Base-by-base conservation (phyloP, 495 filamentous ascomycete genomes). In the Xylaria sp. region DNA sequence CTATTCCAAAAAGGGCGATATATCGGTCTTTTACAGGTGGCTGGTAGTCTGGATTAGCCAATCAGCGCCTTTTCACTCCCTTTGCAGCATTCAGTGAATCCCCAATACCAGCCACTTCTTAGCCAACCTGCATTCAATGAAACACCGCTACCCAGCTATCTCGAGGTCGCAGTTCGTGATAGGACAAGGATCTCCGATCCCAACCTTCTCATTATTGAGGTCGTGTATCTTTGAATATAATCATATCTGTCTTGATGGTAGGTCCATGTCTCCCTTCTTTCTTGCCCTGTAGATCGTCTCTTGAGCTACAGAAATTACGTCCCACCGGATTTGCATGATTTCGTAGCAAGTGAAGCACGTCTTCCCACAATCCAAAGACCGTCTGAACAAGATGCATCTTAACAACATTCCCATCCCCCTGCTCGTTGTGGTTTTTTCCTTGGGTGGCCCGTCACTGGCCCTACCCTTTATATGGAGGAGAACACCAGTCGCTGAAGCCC, bases 131-230 rank as follows among this genome's bases (percentile, higher is more conserved):
- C 33, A 41, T 37, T 59, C 15, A 59, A 59, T 59, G 46, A 35
- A 11, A n/a, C n/a, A n/a, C n/a, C 57, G 31, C 17, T 61, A 29
- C 55, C 19, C 17, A 46, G 24, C 14, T 24, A 52, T 26, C 48
- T 24, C 46, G 9, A 11, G 48, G 7, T 21, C 29, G 0, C 6
- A 17, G 12, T 55, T 58, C 53, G 29, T 15, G 53, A 35, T 8
- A 2, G 26, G 31, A 50, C 46, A 50, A 61, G 17, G 35, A 17
- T 37, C 58, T 21, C n/a, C 17, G 59, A 66, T 68, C 75, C 77
- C 77, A 78, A 71, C 77, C 77, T 70, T 78, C 75, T 41, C 57
- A 78, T 74, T 77, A 74, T 77, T 64, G 67, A 40, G 64, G 48
- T 69, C 57, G 69, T 68, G 48, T 12, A 31, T n/a, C 33, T 64